A percentile compares a stretch with the other conserved stretches of the same genome.
These are phyloP conservation scores for Fusarium papillatum DNA, from an alignment of 2,329 filamentous ascomycete species.

Conservation along the genomic window DNA sequence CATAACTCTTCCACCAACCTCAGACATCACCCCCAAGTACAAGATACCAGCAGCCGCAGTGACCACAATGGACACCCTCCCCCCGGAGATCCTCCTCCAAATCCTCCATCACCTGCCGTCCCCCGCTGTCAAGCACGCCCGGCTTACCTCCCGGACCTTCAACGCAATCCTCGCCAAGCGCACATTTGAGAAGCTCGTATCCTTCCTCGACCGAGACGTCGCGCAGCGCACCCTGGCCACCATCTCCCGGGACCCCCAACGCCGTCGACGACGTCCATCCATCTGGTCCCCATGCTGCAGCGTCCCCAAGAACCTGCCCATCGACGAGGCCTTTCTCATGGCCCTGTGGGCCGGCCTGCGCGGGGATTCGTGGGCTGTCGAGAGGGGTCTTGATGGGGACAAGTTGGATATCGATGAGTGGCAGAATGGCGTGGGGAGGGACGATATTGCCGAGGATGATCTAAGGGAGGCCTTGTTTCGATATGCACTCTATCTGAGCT, in stretches of 20 bases:
- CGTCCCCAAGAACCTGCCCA: slow-evolving; percentile 46
- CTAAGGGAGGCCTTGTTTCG: slow-evolving; percentile 48
- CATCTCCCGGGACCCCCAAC: slow-evolving; percentile 38
- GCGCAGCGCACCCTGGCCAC: slow-evolving; percentile 41
- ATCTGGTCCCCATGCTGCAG: slow-evolving; percentile 54
- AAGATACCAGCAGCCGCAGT: not conserved
- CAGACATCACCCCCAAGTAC: not conserved
- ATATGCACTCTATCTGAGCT: slow-evolving; percentile 53
- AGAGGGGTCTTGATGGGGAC: slow-evolving; percentile 9
- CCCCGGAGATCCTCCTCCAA: slow-evolving; percentile 46
- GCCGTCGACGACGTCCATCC: slow-evolving; percentile 37
- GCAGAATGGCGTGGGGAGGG: slow-evolving; percentile 38
- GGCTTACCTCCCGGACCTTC: slow-evolving; percentile 50
- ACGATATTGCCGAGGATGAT: slow-evolving; percentile 38
- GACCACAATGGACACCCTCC: slow-evolving; percentile 47
- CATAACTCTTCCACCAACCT: not conserved
- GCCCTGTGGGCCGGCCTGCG: slow-evolving; percentile 47
- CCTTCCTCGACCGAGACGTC: slow-evolving; percentile 46
- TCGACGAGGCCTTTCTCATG: slow-evolving; percentile 49
- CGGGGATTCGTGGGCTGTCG: slow-evolving; percentile 41
- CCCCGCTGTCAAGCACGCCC: slow-evolving; percentile 40
- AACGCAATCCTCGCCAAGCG: slow-evolving; percentile 46
- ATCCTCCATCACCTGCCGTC: slow-evolving; percentile 45
- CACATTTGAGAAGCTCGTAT: slow-evolving; percentile 45
- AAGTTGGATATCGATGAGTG: slow-evolving; percentile 24